Base-by-base conservation (phyloP, 202 grass and related monocot species). In the Tripidium arundinaceum region DNA sequence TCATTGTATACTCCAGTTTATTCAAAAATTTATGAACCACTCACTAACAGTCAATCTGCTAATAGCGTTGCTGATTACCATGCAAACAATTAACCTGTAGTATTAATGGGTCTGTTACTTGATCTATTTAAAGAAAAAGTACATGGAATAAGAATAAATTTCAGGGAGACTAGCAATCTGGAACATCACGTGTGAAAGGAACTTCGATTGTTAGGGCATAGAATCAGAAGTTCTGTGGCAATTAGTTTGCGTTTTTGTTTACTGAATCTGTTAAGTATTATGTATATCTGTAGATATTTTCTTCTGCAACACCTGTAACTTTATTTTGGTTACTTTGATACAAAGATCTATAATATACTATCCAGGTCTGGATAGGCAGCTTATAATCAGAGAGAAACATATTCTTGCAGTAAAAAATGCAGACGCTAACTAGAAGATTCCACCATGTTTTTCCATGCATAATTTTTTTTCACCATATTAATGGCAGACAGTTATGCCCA, bases 401-500 rank as follows among this genome's bases (percentile, higher is more conserved):
- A 68, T 16, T 69, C 40, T 82, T 39, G 18, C 59, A 70, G 6
- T 77, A 49, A 41, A 55, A 55, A 77, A 43, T 10, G 4, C 43
- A 28, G 27, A 57, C 7, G 0, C 65, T 12, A 43, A 71, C 3
- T 67, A 26, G 36, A 75, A 49, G 26, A 86, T 58, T 82, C 77
- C 49, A 50, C 25, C 73, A 13, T 83, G 10, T 85, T 65, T 81
- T 72, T n/a, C 57, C 13, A 21, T 85, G n/a, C 24, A 79, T 89
- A 68, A 74, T 21, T 73, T 82, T 79, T 83, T 78, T 73, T 84
- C 24, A 73, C 61, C 39, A 29, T 82, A 33, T 10, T 74, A 69
- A 74, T 78, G 49, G 70, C 94, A 98, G 95, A 77, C 43, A 37
- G 79, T 98, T 86, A 98, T 97, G 89, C 94, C 94, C 19, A 94